These are phyloP conservation scores for Claviceps sp. DNA, from an alignment of 2,329 filamentous ascomycete genomes.

Conservation along the genomic window DNA sequence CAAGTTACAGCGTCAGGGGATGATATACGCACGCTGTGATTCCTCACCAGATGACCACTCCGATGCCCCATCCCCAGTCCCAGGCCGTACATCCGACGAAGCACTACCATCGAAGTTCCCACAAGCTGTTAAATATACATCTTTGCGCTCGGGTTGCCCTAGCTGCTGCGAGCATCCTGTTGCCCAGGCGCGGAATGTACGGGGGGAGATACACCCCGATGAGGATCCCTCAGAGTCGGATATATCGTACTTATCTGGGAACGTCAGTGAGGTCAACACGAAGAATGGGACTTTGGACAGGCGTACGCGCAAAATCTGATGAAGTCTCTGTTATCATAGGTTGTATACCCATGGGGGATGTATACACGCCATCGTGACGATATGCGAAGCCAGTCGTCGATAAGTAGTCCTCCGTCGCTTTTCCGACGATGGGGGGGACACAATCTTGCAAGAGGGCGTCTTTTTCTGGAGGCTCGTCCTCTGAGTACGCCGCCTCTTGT, in stretches of 20 bases:
- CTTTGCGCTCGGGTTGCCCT: no score
- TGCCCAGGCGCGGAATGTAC: constrained; percentile 26
- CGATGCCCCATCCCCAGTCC: neutral
- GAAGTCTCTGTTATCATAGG: no score
- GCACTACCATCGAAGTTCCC: neutral
- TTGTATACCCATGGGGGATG: neutral
- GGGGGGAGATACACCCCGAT: constrained; percentile 25
- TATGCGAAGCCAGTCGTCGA: neutral
- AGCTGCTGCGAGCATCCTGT: constrained; percentile 13
- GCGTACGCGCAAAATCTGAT: neutral
- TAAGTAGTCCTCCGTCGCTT: neutral
- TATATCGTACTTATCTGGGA: constrained; percentile 15
- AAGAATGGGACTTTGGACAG: neutral
- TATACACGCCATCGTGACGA: neutral
- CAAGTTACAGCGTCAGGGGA: neutral
- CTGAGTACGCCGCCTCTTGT: neutral
- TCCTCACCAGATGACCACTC: neutral
- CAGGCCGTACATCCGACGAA: neutral
- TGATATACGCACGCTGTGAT: neutral
- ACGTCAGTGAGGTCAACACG: neutral
- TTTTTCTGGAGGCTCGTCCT: neutral
- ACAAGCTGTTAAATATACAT: no score
- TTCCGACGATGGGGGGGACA: neutral
- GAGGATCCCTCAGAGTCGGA: constrained; percentile 28
- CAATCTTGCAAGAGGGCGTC: neutral